Evolutionary conservation across 768 basidiomycete species (phyloP).

Genomic region (Galerina marginata): DNA sequence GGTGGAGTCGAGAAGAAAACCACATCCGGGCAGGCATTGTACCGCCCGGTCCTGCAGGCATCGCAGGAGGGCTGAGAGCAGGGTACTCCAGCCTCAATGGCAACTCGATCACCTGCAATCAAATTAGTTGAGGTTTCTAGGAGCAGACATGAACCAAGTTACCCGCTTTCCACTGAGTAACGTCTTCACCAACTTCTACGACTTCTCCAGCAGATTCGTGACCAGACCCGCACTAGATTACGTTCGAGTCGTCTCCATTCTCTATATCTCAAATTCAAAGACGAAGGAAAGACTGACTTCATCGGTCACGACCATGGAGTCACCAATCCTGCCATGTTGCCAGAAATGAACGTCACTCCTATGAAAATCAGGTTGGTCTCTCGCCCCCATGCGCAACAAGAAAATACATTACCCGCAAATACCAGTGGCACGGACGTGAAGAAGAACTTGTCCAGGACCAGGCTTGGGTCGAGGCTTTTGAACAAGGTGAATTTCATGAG

Average conservation of each 20-base stretch:
- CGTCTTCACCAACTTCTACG: conserved; percentile 67
- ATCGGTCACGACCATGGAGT: conserved; percentile 73
- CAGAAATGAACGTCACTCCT: conserved; percentile 80
- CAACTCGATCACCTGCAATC: conserved; percentile 62
- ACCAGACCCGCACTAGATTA: conserved; percentile 63
- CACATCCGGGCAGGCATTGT: conserved; percentile 64
- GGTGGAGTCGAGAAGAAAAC: conserved; percentile 78
- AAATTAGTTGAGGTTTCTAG: neutral
- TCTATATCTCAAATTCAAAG: neutral
- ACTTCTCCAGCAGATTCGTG: conserved; percentile 76
- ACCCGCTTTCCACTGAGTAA: conserved; percentile 68
- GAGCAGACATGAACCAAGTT: conserved; percentile 9
- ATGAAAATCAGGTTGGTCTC: neutral
- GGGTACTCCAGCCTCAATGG: conserved; percentile 73
- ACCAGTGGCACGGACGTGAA: conserved; percentile 71
- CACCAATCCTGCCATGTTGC: conserved; percentile 71
- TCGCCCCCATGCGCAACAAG: neutral
- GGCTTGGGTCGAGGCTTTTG: conserved; percentile 65
- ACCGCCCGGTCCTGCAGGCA: conserved; percentile 65
- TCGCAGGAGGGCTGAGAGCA: conserved; percentile 67
- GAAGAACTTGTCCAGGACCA: conserved; percentile 67
- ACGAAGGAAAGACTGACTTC: conserved; percentile 44
- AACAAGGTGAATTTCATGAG: conserved; percentile 69
- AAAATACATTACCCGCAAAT: conserved; percentile 62
- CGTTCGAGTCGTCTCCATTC: neutral